These are phyloP conservation scores for Penicillium paradoxum DNA, from an alignment of 495 filamentous ascomycete species.

Conservation along the genomic window DNA sequence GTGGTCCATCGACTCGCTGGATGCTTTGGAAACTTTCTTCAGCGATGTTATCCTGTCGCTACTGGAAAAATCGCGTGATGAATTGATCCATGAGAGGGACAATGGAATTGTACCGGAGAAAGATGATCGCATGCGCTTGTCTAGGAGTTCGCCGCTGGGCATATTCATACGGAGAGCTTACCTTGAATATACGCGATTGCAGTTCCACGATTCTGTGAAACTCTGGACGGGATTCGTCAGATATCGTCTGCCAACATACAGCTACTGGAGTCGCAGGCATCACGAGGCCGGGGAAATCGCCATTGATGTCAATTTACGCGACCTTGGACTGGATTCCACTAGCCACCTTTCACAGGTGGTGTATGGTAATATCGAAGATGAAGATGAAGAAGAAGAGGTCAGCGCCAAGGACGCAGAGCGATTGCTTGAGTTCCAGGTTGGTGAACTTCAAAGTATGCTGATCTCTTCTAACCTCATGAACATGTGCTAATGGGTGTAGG, in stretches of 20 bases:
- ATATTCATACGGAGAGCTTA: conserved; percentile 72
- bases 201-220: conserved; percentile 68
- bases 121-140: conserved; percentile 43
- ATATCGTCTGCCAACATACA: conserved; percentile 71
- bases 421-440: conserved; percentile 81
- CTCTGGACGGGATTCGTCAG: conserved; percentile 76
- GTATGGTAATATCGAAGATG: conserved; percentile 55
- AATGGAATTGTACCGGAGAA: conserved; percentile 41
- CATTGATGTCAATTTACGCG: conserved; percentile 61
- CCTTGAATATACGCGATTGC: conserved; percentile 74
- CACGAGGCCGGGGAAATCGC: conserved; percentile 56
- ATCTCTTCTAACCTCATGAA: background rate
- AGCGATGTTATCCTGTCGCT: conserved; percentile 46
- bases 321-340: conserved; percentile 29
- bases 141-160: conserved; percentile 74
- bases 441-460: conserved; percentile 72
- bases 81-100: conserved; percentile 45
- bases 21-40: conserved; percentile 69
- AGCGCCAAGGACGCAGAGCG: conserved; percentile 82
- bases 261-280: conserved; percentile 64
- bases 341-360: conserved; percentile 52
- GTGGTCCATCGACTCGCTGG: conserved; percentile 77
- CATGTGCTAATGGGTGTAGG: conserved; percentile 38
- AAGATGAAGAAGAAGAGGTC: conserved; percentile 41
- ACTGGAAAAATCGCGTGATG: conserved; percentile 57